Base-by-base conservation (phyloP, 1,139 yeast genomes). In the Geotrichum citri-aurantii region DNA sequence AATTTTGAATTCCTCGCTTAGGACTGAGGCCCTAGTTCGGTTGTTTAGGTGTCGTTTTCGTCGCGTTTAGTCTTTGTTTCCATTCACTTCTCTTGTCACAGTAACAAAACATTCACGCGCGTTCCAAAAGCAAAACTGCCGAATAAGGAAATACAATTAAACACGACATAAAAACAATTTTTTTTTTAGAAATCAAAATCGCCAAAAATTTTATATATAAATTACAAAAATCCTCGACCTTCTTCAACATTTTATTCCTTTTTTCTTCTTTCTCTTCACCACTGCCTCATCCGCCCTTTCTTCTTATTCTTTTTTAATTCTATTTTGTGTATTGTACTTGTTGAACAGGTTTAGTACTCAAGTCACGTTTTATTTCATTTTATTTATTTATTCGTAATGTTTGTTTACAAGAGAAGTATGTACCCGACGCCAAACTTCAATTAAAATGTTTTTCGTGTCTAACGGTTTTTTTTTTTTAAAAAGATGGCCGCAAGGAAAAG, bases 401-500 rank as follows among this genome's bases (percentile, higher is more conserved):
- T 76, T 70, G 84, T 81, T 59, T 78, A 74, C 69, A 82, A 82
- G 73, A 78, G 86, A 76, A 69, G 70, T 68, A 60, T 11, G 65
- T 54, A 11, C 5, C 19, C 14, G 42, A 37, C 6, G 42, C 17
- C 1, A 37, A 14, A 14, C 23, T 12, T 23, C 14, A 46, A 27
- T 11, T 17, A n/a, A 1, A 12, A 12, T 26, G 27, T 12, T 24
- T 11, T 24, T 6, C 23, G 26, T 21, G 23, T 24, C 48, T 49
- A 37, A 14, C 26, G 19, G 33, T 47, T 61, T 55, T 57, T 49
- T 57, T 50, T 24, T 52, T 56, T 27, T 44, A 24, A 12, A 14
- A 27, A 62, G 79, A 88, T 75, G 96, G 96, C 62, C 88, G 86
- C 69, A 83, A 85, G 73, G 96, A 89, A 75, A 90, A 90, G 57